Percentiles rank a stretch among this genome's conserved stretches.
Conservation (phyloP, 2,329 filamentous ascomycete species). For the Fusarium piperis region DNA sequence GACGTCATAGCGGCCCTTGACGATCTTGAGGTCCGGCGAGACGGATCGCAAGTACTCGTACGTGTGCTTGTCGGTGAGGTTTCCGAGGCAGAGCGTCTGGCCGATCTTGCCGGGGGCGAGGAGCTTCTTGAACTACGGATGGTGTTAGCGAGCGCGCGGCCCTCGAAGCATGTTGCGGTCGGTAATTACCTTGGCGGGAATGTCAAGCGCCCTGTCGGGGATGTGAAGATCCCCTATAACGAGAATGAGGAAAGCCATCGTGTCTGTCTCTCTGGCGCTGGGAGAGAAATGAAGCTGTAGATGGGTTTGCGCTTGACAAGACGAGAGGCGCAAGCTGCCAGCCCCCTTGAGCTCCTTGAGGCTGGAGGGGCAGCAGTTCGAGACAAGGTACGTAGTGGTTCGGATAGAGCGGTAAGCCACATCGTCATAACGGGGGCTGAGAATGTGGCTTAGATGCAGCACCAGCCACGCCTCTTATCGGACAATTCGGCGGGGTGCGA, state of each 20-base stretch:
- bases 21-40: constrained; percentile 76
- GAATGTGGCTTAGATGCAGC: constrained; percentile 22
- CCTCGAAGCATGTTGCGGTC: constrained; percentile 6
- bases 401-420: constrained; percentile 46
- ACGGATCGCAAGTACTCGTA: constrained; percentile 83
- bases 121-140: constrained; percentile 80
- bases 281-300: constrained; percentile 35
- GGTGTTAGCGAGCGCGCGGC: constrained; percentile 38
- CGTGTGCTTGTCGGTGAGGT: constrained; percentile 81
- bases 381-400: constrained; percentile 32
- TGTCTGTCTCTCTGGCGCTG: constrained; percentile 51
- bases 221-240: constrained; percentile 95
- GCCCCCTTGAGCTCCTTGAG: constrained; percentile 40
- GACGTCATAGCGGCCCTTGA: constrained; percentile 73
- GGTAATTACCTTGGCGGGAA: constrained; percentile 80
- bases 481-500: constrained; percentile 38
- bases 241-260: constrained; percentile 89
- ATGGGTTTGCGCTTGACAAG: constrained; percentile 32
- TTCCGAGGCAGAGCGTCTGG: constrained; percentile 82
- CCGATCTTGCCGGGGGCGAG: constrained; percentile 85
- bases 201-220: constrained; percentile 89
- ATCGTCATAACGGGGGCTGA: constrained; percentile 36
- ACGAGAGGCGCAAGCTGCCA: constrained; percentile 36
- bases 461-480: constrained; percentile 37
- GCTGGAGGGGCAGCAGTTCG: constrained; percentile 46